phyloP scores from a whole-genome alignment of 2,329 filamentous ascomycete species.

The Alternaria angustiovoidea region DNA sequence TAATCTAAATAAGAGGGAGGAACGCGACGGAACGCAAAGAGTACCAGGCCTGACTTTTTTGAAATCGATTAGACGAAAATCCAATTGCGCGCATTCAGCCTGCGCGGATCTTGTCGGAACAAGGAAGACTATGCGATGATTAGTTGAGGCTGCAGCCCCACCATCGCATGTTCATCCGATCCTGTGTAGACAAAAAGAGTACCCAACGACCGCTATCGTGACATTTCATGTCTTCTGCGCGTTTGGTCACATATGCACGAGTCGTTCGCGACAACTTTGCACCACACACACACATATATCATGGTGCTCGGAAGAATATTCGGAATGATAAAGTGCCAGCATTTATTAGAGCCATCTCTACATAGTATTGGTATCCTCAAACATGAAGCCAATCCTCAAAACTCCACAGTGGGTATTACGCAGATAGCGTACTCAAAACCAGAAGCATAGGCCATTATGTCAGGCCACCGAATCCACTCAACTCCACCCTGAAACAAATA shows the following conservation, averaged over 20 bases:
- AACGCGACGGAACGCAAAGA: background rate
- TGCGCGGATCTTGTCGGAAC: slow-evolving; percentile 7
- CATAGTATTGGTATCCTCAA: background rate
- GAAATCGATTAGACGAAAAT: background rate
- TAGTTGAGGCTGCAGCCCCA: background rate
- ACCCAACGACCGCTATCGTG: background rate
- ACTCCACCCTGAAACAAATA: slow-evolving; percentile 3
- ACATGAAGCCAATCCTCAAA: background rate
- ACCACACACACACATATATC: background rate
- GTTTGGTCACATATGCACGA: background rate
- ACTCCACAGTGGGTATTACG: slow-evolving; percentile 19
- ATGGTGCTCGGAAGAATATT: background rate
- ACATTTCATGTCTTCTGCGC: background rate
- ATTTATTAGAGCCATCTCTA: background rate
- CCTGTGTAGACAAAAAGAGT: background rate
- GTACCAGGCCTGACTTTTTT: background rate
- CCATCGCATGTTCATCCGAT: background rate
- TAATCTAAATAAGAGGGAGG: background rate
- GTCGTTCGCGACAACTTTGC: background rate
- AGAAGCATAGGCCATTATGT: slow-evolving; percentile 5
- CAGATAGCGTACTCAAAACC: slow-evolving; percentile 13
- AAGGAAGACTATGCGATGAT: slow-evolving; percentile 1
- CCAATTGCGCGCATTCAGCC: background rate
- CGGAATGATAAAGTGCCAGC: background rate
- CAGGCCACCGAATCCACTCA: slow-evolving; percentile 1